These are phyloP conservation scores for Rhodotorula taiwanensis DNA, from an alignment of 768 basidiomycete species.

Conservation along the genomic window DNA sequence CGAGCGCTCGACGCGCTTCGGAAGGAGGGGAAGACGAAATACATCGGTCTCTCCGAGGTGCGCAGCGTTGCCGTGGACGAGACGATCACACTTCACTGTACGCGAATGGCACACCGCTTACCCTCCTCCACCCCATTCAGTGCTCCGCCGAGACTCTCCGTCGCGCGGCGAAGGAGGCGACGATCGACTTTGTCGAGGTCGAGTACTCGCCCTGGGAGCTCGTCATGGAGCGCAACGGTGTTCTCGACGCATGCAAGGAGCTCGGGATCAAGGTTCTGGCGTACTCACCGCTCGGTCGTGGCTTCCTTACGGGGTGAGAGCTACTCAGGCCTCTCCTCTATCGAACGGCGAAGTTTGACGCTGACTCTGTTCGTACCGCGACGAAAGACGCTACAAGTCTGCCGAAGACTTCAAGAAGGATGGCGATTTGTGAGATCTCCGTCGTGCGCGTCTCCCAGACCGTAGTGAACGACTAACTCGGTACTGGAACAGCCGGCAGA, in stretches of 20 bases:
- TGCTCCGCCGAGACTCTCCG: slow-evolving; percentile 49
- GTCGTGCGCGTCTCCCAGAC: too few relatives aligned
- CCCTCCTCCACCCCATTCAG: neutral
- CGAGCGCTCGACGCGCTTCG: slow-evolving; percentile 49
- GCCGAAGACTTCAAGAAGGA: slow-evolving; percentile 39
- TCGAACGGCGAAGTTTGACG: neutral
- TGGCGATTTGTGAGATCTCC: slow-evolving; percentile 45
- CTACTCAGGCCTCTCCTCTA: neutral
- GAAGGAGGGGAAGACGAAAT: slow-evolving; percentile 56
- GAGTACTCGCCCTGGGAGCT: slow-evolving; percentile 46
- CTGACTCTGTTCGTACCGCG: too few relatives aligned
- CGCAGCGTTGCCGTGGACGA: too few relatives aligned
- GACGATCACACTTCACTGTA: slow-evolving; percentile 40
- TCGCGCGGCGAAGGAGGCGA: slow-evolving; percentile 47
- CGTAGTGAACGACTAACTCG: too few relatives aligned
- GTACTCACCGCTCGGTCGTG: slow-evolving; percentile 39
- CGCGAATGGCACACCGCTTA: neutral
- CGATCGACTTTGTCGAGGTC: slow-evolving; percentile 59
- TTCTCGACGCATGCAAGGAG: slow-evolving; percentile 45
- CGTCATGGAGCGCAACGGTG: slow-evolving; percentile 39
- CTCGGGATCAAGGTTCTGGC: slow-evolving; percentile 45
- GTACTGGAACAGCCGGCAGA: too few relatives aligned
- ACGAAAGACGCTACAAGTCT: slow-evolving; percentile 41
- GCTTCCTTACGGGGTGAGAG: slow-evolving; percentile 7
- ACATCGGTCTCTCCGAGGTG: slow-evolving; percentile 59